phyloP scores from a whole-genome alignment of 1,284 basidiomycete species.

The Apiotrichum brassicae region DNA sequence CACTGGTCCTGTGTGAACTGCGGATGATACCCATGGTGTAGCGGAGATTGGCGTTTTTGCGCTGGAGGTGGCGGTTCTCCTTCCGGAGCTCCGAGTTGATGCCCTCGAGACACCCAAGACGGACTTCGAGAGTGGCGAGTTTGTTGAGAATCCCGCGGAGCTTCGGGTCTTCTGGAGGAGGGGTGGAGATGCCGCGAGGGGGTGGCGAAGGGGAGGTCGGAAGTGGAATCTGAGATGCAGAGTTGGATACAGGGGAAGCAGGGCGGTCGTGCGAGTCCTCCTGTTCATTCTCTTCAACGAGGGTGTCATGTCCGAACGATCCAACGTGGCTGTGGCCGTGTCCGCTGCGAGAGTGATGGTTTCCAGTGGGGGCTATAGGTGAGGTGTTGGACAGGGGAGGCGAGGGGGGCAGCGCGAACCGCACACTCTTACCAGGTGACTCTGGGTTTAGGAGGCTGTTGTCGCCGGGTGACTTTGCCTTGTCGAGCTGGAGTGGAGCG shows the following conservation, averaged over 20 bases:
- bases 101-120: background rate
- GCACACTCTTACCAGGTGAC: background rate
- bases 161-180: background rate
- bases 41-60: background rate
- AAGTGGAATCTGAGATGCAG: too few relatives aligned
- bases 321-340: background rate
- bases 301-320: background rate
- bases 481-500: background rate
- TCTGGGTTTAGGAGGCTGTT: background rate
- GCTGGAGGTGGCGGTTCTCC: background rate
- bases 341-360: too few relatives aligned
- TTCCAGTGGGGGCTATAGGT: background rate
- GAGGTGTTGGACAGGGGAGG: background rate
- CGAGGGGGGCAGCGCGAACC: slow-evolving; percentile 1
- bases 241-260: too few relatives aligned
- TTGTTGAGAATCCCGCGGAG: background rate
- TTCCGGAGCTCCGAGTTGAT: background rate
- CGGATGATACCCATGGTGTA: background rate
- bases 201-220: too few relatives aligned
- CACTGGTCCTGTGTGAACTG: background rate
- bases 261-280: too few relatives aligned
- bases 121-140: background rate
- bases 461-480: background rate
- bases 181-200: too few relatives aligned
- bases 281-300: too few relatives aligned